Evolutionary conservation across 305 asterid species (phyloP).

Genomic region (Ajuga reptans): DNA sequence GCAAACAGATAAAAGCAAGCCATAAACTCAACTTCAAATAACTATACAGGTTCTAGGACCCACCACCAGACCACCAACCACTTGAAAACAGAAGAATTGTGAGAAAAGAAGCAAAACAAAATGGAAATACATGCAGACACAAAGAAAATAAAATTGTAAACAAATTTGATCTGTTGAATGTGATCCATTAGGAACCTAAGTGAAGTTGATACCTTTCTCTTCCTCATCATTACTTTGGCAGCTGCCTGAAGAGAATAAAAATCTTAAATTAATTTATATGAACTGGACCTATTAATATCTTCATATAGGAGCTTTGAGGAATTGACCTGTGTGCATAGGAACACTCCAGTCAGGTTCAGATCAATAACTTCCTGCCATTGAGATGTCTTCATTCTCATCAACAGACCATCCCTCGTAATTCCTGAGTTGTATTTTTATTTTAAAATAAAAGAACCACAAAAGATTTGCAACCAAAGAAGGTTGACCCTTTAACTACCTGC

Average conservation of each 20-base stretch:
- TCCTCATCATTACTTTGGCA: slow-evolving; percentile 90
- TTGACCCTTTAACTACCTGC: slow-evolving; percentile 46
- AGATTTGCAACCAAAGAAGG: slow-evolving; percentile 11
- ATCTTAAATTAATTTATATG: slow-evolving; percentile 17
- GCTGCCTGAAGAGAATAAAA: slow-evolving; percentile 60
- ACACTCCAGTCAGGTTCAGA: slow-evolving; percentile 92
- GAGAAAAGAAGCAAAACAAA: neutral
- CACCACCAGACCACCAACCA: neutral
- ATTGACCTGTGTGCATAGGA: slow-evolving; percentile 77
- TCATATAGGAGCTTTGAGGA: slow-evolving; percentile 7
- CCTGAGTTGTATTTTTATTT: slow-evolving; percentile 40
- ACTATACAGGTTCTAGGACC: neutral
- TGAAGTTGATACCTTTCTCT: slow-evolving; percentile 61
- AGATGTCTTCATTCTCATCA: slow-evolving; percentile 88
- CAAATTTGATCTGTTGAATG: neutral
- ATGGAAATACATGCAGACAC: neutral
- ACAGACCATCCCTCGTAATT: slow-evolving; percentile 83
- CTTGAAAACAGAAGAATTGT: neutral
- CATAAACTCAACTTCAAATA: neutral
- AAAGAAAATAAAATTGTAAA: neutral
- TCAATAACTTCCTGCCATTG: slow-evolving; percentile 97
- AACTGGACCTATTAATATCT: neutral
- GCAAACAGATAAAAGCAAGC: neutral
- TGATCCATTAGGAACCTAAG: neutral
- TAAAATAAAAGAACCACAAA: neutral